phyloP scores from a whole-genome alignment of 352 stramenopile genomes.

The Globisporangium megalacanthum region DNA sequence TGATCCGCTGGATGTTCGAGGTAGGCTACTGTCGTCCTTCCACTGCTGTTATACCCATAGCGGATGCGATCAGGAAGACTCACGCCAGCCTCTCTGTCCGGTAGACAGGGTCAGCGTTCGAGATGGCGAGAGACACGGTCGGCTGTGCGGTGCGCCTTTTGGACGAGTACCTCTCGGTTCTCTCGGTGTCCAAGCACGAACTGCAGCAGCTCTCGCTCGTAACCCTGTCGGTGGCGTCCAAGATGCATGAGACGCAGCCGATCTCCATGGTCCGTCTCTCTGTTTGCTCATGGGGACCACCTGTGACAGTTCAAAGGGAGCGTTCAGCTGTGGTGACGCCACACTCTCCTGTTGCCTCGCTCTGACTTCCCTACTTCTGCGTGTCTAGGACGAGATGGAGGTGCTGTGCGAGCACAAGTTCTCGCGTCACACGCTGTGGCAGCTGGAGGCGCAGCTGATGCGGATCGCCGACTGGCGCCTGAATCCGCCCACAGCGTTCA shows the following conservation, averaged over 20 bases:
- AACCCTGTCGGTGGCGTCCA: constrained; percentile 10
- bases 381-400: constrained; percentile 36
- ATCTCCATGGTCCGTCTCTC: constrained; percentile 10
- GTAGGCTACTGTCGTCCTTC: constrained; percentile 7
- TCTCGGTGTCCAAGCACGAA: constrained; percentile 12
- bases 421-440: constrained; percentile 26
- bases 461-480: constrained; percentile 27
- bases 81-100: background rate
- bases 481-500: constrained; percentile 29
- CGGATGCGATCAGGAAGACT: background rate
- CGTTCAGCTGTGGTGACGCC: background rate
- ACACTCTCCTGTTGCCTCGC: background rate
- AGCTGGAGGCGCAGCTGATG: constrained; percentile 30
- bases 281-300: background rate
- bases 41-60: background rate
- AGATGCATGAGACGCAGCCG: constrained; percentile 13
- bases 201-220: constrained; percentile 13
- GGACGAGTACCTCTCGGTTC: constrained; percentile 9
- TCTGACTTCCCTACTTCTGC: too few species aligned
- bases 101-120: constrained; percentile 12
- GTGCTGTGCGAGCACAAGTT: constrained; percentile 44
- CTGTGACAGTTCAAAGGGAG: too few species aligned
- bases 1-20: constrained; percentile 48
- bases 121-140: constrained; percentile 14
- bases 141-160: constrained; percentile 11